Evolutionary conservation across 139 green algal species (phyloP).

Genomic region (Edaphochlamys debaryana): DNA sequence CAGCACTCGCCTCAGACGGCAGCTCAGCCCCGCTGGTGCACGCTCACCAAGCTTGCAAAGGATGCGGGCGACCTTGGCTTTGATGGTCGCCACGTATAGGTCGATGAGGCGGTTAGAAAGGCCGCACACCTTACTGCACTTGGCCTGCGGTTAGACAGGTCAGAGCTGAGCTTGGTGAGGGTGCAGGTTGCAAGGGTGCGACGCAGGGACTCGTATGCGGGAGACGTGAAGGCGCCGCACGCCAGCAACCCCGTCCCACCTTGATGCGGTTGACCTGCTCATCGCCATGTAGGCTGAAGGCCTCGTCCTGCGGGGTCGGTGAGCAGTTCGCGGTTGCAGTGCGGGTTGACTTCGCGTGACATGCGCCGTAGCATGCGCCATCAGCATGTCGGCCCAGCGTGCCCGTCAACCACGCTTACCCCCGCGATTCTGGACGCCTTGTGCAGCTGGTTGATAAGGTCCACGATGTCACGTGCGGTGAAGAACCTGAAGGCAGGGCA

Average conservation of each 20-base stretch:
- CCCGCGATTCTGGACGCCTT: conserved; percentile 8
- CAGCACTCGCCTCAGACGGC: too few relatives aligned
- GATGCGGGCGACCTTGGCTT: conserved; percentile 29
- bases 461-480: conserved; percentile 10
- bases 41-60: conserved; percentile 28
- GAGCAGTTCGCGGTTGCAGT: too few relatives aligned
- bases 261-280: conserved; percentile 16
- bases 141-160: background rate
- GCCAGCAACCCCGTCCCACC: too few relatives aligned
- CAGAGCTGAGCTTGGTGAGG: background rate
- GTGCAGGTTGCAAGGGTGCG: too few relatives aligned
- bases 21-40: too few relatives aligned
- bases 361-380: too few relatives aligned
- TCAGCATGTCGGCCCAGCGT: too few relatives aligned
- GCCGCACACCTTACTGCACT: conserved; percentile 22
- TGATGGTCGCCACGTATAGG: conserved; percentile 35
- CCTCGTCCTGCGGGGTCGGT: conserved; percentile 32
- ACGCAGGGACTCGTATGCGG: too few relatives aligned
- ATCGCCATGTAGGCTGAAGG: background rate
- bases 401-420: background rate
- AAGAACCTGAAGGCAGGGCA: conserved; percentile 15
- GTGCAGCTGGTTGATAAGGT: conserved; percentile 3
- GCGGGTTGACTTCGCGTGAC: too few relatives aligned
- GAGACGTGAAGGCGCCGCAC: background rate
- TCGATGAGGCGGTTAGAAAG: conserved; percentile 12